Conservation (phyloP, 345 rosid species). For the Garcia nutans region DNA sequence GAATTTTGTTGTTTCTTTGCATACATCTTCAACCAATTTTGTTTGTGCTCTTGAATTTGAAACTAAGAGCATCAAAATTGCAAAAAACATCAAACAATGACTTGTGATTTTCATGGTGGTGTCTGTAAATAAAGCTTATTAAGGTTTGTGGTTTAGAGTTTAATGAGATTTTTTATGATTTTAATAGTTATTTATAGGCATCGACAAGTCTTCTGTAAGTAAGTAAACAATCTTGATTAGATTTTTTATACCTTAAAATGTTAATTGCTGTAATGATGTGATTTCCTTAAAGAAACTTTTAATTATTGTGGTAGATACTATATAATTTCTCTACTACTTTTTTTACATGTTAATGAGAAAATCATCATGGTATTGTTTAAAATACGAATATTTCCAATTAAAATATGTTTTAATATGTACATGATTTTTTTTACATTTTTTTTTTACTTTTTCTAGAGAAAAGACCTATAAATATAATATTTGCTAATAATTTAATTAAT, state of each 20-base stretch:
- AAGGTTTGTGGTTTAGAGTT: not conserved
- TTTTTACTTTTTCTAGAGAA: not conserved
- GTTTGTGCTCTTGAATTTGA: not conserved
- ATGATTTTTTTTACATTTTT: not conserved
- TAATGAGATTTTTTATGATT: not conserved
- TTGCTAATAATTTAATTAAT: too few relatives aligned
- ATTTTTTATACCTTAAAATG: not conserved
- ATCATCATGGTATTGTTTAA: too few relatives aligned
- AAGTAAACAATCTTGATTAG: not conserved
- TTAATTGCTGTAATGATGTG: too few relatives aligned
- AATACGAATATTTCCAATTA: too few relatives aligned
- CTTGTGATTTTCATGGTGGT: not conserved
- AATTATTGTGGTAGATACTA: too few relatives aligned
- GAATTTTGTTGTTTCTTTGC: not conserved
- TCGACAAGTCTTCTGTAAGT: not conserved
- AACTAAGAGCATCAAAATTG: not conserved
- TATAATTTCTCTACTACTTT: too few relatives aligned
- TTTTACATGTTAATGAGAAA: too few relatives aligned
- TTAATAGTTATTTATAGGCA: not conserved
- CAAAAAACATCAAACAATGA: not conserved
- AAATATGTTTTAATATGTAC: too few relatives aligned
- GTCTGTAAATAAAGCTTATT: too few relatives aligned
- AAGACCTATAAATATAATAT: not conserved
- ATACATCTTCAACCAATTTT: not conserved
- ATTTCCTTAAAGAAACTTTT: too few relatives aligned